Conservation (phyloP, 495 filamentous ascomycete genomes). For the Lasiosphaeria ovina region DNA sequence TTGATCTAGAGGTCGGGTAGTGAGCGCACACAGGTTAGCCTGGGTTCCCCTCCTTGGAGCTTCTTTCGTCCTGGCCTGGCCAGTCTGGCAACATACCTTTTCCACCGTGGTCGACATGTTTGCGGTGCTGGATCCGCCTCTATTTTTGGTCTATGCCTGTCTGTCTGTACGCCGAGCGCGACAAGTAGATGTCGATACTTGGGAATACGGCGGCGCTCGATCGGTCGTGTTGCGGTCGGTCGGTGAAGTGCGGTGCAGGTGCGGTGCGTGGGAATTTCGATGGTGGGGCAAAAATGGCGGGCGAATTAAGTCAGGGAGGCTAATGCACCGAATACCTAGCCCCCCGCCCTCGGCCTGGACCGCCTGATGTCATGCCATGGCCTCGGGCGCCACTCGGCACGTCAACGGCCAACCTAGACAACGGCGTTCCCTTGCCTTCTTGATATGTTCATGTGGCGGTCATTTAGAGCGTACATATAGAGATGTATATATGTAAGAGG, state of each 20-base stretch:
- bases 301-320: background rate
- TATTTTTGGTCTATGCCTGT: background rate
- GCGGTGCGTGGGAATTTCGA: conserved; percentile 31
- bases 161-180: conserved; percentile 2
- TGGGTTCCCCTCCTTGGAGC: background rate
- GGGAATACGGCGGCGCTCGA: conserved; percentile 9
- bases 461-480: background rate
- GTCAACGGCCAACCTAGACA: too few species aligned
- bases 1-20: conserved; percentile 69
- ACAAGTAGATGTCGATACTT: background rate
- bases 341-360: conserved; percentile 5
- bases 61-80: background rate
- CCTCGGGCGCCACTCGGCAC: too few species aligned
- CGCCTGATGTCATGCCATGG: conserved; percentile 2
- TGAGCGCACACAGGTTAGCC: conserved; percentile 18
- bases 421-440: too few species aligned
- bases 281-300: conserved; percentile 33
- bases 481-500: background rate
- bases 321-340: background rate
- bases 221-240: conserved; percentile 8
- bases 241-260: background rate
- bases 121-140: conserved; percentile 28
- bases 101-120: conserved; percentile 95
- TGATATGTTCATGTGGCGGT: too few species aligned
- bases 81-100: conserved; percentile 60